Conservation (phyloP, 2,329 filamentous ascomycete genomes). For the Ophiocordyceps camponoti-floridani region DNA sequence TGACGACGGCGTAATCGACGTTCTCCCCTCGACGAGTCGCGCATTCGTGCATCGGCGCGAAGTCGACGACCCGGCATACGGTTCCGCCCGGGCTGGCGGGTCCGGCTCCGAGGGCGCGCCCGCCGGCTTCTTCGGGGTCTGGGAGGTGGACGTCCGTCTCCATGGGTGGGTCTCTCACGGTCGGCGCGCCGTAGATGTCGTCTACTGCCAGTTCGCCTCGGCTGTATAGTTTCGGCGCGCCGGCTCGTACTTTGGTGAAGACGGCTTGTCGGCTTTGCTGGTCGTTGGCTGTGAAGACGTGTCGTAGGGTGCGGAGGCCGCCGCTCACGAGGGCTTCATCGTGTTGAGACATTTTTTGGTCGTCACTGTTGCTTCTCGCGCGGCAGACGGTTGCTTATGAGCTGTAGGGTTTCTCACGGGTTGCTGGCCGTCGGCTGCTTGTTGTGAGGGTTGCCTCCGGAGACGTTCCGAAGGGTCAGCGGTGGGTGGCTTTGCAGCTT, state of each 20-base stretch:
- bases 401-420: too few species aligned
- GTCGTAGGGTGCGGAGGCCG: slow-evolving; percentile 1
- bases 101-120: background rate
- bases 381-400: too few species aligned
- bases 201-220: slow-evolving; percentile 16
- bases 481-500: too few species aligned
- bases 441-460: too few species aligned
- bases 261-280: slow-evolving; percentile 2
- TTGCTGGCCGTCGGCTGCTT: too few species aligned
- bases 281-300: slow-evolving; percentile 3
- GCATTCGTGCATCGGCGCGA: slow-evolving; percentile 19
- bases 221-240: slow-evolving; percentile 10
- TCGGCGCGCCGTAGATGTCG: slow-evolving; percentile 9
- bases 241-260: slow-evolving; percentile 5
- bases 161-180: slow-evolving; percentile 9
- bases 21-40: slow-evolving; percentile 33
- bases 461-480: too few species aligned
- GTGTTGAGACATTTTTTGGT: background rate
- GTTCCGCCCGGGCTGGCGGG: slow-evolving; percentile 16
- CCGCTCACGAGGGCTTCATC: background rate
- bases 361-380: background rate
- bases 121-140: slow-evolving; percentile 12
- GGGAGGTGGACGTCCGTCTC: background rate
- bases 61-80: slow-evolving; percentile 28
- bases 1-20: slow-evolving; percentile 34